These are phyloP conservation scores for Penicillium corylophilum DNA, from an alignment of 2,329 filamentous ascomycete genomes.

Conservation along the genomic window DNA sequence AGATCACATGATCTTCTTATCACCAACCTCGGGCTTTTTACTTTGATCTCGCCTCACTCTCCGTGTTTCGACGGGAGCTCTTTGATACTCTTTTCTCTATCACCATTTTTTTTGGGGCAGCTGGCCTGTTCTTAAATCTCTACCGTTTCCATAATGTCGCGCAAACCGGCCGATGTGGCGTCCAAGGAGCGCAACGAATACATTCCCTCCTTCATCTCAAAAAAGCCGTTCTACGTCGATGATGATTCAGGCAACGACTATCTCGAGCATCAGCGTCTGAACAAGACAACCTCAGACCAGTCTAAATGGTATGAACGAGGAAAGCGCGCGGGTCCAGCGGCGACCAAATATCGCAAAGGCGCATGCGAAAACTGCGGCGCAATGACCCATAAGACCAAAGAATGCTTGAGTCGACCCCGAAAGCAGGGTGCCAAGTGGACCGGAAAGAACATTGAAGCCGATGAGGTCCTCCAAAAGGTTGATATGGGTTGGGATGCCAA, in stretches of 20 bases:
- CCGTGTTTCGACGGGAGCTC: constrained; percentile 3
- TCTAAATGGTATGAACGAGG: constrained; percentile 93
- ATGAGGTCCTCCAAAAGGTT: constrained; percentile 82
- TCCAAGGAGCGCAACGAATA: constrained; percentile 94
- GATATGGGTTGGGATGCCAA: constrained; percentile 95
- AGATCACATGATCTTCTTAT: constrained; percentile 27
- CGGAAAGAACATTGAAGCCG: constrained; percentile 88
- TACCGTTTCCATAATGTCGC: constrained; percentile 34
- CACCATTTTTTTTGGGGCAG: not conserved
- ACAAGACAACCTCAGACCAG: constrained; percentile 65
- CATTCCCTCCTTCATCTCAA: constrained; percentile 96
- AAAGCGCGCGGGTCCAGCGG: constrained; percentile 77
- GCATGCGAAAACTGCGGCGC: constrained; percentile 98
- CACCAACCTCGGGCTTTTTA: constrained; percentile 4
- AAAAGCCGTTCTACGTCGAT: constrained; percentile 91
- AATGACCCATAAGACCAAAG: constrained; percentile 94
- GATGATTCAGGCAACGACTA: constrained; percentile 80
- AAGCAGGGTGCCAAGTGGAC: constrained; percentile 91
- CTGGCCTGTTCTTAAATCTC: not conserved
- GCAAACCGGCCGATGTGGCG: constrained; percentile 55
- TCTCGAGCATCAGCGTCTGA: constrained; percentile 90
- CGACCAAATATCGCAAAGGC: constrained; percentile 96
- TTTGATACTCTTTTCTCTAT: not conserved
- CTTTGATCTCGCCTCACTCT: constrained; percentile 6
- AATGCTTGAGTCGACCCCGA: constrained; percentile 84